Conservation (phyloP, 2,329 filamentous ascomycete species). For the Dactylonectria estremocensis region DNA sequence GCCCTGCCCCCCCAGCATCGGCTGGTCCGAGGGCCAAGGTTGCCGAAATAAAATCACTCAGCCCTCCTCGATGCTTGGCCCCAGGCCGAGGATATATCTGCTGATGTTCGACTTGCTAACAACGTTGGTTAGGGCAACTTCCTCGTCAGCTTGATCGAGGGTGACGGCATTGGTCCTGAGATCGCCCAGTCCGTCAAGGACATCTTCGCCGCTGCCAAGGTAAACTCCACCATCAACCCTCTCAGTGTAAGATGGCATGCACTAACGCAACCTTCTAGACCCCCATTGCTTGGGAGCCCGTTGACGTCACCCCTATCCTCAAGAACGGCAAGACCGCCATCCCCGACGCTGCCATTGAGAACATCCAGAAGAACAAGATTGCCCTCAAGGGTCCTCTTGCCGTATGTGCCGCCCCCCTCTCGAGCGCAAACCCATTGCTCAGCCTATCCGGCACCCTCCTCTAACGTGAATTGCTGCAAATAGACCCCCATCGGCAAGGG, state of each 20-base stretch:
- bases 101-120: slow-evolving; percentile 46
- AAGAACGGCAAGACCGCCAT: slow-evolving; percentile 98
- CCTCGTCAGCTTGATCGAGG: slow-evolving; percentile 97
- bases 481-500: slow-evolving; percentile 97
- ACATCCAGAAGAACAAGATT: slow-evolving; percentile 95
- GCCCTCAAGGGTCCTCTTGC: slow-evolving; percentile 98
- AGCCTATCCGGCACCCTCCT: slow-evolving; percentile 10
- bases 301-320: slow-evolving; percentile 94
- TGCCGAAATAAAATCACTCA: slow-evolving; percentile 61
- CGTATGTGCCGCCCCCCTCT: slow-evolving; percentile 68
- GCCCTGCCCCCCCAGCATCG: slow-evolving; percentile 35
- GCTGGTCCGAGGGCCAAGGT: slow-evolving; percentile 46
- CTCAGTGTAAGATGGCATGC: slow-evolving; percentile 16
- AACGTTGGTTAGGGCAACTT: slow-evolving; percentile 81
- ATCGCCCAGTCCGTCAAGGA: slow-evolving; percentile 99
- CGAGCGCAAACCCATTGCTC: slow-evolving; percentile 25
- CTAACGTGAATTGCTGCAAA: slow-evolving; percentile 36
- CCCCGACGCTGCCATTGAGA: slow-evolving; percentile 91
- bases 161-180: slow-evolving; percentile 98
- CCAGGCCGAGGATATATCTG: slow-evolving; percentile 19
- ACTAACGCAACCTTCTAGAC: slow-evolving; percentile 67
- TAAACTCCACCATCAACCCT: slow-evolving; percentile 60
- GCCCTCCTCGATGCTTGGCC: slow-evolving; percentile 38
- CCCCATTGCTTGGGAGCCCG: slow-evolving; percentile 96
- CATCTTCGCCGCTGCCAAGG: slow-evolving; percentile 96